Conservation (phyloP, 345 rosid species). For the Camelina laxa region DNA sequence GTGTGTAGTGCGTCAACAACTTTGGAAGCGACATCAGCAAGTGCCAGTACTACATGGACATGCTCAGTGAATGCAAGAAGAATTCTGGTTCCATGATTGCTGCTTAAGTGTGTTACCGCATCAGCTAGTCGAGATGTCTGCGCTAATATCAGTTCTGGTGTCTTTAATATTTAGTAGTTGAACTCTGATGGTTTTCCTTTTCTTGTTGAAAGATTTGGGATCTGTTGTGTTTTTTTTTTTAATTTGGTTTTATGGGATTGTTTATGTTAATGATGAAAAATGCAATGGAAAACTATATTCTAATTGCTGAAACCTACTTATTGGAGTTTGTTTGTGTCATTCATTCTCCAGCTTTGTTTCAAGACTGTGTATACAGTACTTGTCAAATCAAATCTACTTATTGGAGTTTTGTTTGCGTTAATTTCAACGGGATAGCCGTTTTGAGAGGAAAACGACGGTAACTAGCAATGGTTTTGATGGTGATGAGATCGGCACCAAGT, state of each 20-base stretch:
- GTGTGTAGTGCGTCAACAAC: slow-evolving; percentile 65
- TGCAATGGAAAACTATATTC: neutral
- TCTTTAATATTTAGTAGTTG: neutral
- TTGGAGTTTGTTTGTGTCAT: too few relatives aligned
- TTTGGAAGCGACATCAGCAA: slow-evolving; percentile 77
- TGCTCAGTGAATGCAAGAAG: slow-evolving; percentile 87
- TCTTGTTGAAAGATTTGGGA: neutral
- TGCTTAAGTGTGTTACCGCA: slow-evolving; percentile 41
- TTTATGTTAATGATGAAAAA: neutral
- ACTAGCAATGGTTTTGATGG: too few relatives aligned
- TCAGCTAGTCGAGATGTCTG: neutral
- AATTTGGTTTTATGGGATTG: neutral
- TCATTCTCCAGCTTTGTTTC: too few relatives aligned
- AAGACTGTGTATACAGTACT: too few relatives aligned
- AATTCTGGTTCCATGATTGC: slow-evolving; percentile 59
- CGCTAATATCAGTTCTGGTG: neutral
- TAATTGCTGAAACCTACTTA: neutral
- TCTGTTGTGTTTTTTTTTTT: neutral
- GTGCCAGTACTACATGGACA: slow-evolving; percentile 98
- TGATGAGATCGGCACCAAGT: too few relatives aligned
- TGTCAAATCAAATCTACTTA: too few relatives aligned
- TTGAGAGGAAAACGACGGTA: too few relatives aligned
- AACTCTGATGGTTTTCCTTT: neutral
- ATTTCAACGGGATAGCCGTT: too few relatives aligned
- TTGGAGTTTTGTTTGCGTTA: neutral